These are phyloP conservation scores for Talaromyces sp. DNA, from an alignment of 2,329 filamentous ascomycete species.

Conservation along the genomic window DNA sequence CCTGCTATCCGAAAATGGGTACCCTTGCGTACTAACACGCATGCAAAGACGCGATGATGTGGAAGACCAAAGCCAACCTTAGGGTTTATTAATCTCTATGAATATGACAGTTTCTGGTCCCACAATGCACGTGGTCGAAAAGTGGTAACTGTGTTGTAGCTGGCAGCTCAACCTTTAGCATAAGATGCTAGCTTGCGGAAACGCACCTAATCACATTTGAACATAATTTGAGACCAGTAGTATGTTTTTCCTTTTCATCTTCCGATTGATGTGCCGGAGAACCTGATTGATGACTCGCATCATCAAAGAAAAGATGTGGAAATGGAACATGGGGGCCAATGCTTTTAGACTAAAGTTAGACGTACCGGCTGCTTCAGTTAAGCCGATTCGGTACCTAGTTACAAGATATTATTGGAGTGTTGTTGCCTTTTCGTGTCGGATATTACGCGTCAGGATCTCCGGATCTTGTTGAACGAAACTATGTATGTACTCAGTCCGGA, in stretches of 20 bases:
- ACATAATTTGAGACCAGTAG: not conserved
- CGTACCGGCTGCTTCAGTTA: not conserved
- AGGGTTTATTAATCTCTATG: not conserved
- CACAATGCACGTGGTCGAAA: not conserved
- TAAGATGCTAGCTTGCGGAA: not conserved
- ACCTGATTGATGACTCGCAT: not conserved
- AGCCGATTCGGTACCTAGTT: too few relatives aligned
- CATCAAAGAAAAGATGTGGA: not conserved
- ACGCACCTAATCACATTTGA: not conserved
- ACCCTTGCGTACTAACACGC: not conserved
- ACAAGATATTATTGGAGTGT: too few relatives aligned
- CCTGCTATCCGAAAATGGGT: not conserved
- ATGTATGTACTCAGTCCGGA: not conserved
- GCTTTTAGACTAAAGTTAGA: not conserved
- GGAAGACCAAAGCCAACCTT: not conserved
- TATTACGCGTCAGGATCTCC: not conserved
- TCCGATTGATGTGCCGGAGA: too few relatives aligned
- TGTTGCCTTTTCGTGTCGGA: not conserved
- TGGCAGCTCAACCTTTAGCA: not conserved
- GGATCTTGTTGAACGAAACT: not conserved
- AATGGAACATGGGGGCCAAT: not conserved
- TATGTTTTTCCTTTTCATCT: not conserved
- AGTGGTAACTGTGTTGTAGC: too few relatives aligned
- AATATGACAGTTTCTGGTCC: not conserved
- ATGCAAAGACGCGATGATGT: not conserved